A percentile compares a stretch with the other conserved stretches of the same genome.
These are phyloP conservation scores for Gossypioides kirkii DNA, from an alignment of 345 rosid species.

Conservation along the genomic window DNA sequence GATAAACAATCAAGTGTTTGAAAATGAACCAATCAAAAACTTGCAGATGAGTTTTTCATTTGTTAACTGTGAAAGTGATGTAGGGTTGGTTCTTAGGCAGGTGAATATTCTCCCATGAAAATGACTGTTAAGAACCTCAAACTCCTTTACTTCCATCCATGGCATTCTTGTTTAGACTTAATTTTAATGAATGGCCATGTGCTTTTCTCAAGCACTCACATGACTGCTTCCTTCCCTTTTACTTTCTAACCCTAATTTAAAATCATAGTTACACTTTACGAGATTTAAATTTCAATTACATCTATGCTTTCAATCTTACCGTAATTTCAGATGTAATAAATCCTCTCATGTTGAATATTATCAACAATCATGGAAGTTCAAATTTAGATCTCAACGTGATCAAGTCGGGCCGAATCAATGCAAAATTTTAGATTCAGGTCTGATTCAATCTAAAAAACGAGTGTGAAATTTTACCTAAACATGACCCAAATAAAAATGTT, in stretches of 20 bases:
- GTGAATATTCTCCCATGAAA: slow-evolving; percentile 26
- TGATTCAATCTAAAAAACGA: fast-evolving
- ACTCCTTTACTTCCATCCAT: slow-evolving; percentile 19
- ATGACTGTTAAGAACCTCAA: slow-evolving; percentile 21
- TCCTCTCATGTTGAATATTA: no score
- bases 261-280: background rate
- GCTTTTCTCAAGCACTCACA: slow-evolving; percentile 32
- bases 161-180: background rate
- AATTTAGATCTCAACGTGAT: no score
- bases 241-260: background rate
- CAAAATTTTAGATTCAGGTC: no score
- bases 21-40: slow-evolving; percentile 26
- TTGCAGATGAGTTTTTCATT: slow-evolving; percentile 34
- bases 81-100: slow-evolving; percentile 17
- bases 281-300: no score
- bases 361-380: no score
- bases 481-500: no score
- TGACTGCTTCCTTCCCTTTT: slow-evolving; percentile 12
- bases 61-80: slow-evolving; percentile 24
- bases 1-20: no score
- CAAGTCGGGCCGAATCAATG: no score
- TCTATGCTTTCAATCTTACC: no score
- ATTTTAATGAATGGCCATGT: slow-evolving; percentile 24
- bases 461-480: fast-evolving
- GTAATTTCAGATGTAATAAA: no score